A percentile compares a stretch with the other conserved stretches of the same genome.
Conservation (phyloP, 2,329 filamentous ascomycete genomes). For the Colletotrichum spaethianum region DNA sequence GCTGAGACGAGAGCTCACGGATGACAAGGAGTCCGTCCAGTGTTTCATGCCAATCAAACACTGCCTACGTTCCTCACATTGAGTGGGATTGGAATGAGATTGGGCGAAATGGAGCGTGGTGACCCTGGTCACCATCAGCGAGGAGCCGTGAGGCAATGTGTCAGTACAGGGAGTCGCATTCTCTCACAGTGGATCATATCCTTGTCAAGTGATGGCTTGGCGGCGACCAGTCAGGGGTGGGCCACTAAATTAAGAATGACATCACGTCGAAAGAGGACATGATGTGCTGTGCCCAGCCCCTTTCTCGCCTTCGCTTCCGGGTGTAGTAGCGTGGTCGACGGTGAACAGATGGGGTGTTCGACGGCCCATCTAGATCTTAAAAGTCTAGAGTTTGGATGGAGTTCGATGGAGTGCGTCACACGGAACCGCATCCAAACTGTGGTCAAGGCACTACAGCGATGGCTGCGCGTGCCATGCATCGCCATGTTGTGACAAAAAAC, state of each 20-base stretch:
- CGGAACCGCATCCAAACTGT: conserved; percentile 4
- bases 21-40: not conserved
- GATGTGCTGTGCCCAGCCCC: conserved; percentile 12
- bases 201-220: conserved; percentile 17
- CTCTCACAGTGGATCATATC: not conserved
- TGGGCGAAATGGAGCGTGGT: not conserved
- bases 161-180: not conserved
- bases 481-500: not conserved
- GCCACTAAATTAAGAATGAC: conserved; percentile 29
- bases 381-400: conserved; percentile 4
- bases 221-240: conserved; percentile 20
- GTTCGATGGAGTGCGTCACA: not conserved
- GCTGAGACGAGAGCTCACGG: not conserved
- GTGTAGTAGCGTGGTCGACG: not conserved
- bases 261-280: conserved; percentile 7
- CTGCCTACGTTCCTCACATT: not conserved
- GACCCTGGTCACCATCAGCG: not conserved
- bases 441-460: not conserved
- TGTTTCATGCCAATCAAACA: conserved; percentile 15
- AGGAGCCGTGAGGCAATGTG: not conserved
- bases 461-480: not conserved
- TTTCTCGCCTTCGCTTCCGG: conserved; percentile 2
- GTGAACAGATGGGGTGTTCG: conserved; percentile 16
- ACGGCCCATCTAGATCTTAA: conserved; percentile 13
- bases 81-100: not conserved